These are phyloP conservation scores for Kentomonas sorsogonicus DNA, from an alignment of 208 protist genomes.

Conservation along the genomic window DNA sequence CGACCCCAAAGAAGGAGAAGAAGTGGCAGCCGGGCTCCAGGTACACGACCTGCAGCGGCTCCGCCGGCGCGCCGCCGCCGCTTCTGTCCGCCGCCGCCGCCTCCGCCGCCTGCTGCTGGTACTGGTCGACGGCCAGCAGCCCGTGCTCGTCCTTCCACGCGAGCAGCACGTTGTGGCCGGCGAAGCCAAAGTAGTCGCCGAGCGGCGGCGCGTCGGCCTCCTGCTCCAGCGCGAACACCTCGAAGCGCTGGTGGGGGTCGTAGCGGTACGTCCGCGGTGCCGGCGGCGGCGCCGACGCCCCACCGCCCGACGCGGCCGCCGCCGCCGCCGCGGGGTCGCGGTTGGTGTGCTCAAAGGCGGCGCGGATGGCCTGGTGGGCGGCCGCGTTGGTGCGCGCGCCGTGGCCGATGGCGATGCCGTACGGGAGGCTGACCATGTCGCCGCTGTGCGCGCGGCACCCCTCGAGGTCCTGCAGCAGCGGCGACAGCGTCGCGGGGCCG, in stretches of 20 bases:
- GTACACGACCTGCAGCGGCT: conserved; percentile 49
- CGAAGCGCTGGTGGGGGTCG: conserved; percentile 24
- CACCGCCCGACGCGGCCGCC: conserved; percentile 1
- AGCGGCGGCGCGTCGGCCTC: conserved; percentile 87
- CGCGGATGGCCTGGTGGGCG: conserved; percentile 67
- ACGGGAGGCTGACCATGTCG: conserved; percentile 82
- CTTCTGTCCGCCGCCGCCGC: too few relatives aligned
- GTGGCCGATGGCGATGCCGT: conserved; percentile 80
- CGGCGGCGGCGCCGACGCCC: not conserved
- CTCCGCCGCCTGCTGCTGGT: conserved; percentile 49
- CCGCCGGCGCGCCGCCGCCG: not conserved
- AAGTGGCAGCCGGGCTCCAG: conserved; percentile 90
- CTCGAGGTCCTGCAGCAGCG: conserved; percentile 81
- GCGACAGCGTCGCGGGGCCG: conserved; percentile 62
- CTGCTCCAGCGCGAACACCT: conserved; percentile 86
- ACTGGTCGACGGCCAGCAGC: conserved; percentile 86
- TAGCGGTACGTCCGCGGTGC: too few relatives aligned
- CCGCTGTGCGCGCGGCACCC: conserved; percentile 80
- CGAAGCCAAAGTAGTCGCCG: conserved; percentile 91
- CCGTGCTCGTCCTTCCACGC: conserved; percentile 92
- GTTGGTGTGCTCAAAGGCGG: conserved; percentile 55
- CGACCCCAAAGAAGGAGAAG: conserved; percentile 84
- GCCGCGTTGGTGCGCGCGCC: conserved; percentile 82
- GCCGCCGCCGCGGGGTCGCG: not conserved
- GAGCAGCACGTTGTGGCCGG: conserved; percentile 79